Conservation (phyloP, 495 filamentous ascomycete species). For the Ramalina intermedia region DNA sequence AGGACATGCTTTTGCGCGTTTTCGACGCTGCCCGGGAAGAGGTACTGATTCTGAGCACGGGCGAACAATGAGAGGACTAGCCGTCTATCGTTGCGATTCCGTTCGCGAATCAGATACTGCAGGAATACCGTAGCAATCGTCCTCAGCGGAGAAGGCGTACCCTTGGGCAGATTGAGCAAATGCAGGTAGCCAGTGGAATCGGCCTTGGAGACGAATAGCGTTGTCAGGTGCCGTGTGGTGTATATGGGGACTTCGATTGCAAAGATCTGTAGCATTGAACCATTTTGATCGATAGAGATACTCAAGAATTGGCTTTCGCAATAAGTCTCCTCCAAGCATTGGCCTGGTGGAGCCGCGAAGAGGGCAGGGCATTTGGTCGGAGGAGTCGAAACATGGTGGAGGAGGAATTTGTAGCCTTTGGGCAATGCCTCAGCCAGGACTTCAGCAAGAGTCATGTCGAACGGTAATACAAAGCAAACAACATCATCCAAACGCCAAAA, state of each 20-base stretch:
- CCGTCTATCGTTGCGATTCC: conserved; percentile 50
- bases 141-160: conserved; percentile 57
- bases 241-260: conserved; percentile 53
- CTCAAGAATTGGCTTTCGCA: conserved; percentile 80
- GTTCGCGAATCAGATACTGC: conserved; percentile 50
- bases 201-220: conserved; percentile 89
- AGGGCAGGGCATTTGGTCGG: conserved; percentile 58
- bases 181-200: conserved; percentile 85
- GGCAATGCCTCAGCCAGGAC: conserved; percentile 57
- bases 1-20: conserved; percentile 84
- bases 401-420: conserved; percentile 47
- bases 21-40: conserved; percentile 82
- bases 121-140: conserved; percentile 63
- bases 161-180: conserved; percentile 41
- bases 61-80: conserved; percentile 85
- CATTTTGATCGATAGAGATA: conserved; percentile 41
- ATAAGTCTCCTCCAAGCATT: conserved; percentile 58
- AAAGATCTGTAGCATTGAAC: conserved; percentile 38
- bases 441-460: neutral
- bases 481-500: neutral
- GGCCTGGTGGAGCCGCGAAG: conserved; percentile 60
- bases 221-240: conserved; percentile 63
- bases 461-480: neutral
- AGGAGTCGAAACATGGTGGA: conserved; percentile 81
- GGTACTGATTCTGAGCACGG: conserved; percentile 79